Evolutionary conservation across 2,329 filamentous ascomycete genomes (phyloP).

Genomic region (Pleoardoris graminearum): DNA sequence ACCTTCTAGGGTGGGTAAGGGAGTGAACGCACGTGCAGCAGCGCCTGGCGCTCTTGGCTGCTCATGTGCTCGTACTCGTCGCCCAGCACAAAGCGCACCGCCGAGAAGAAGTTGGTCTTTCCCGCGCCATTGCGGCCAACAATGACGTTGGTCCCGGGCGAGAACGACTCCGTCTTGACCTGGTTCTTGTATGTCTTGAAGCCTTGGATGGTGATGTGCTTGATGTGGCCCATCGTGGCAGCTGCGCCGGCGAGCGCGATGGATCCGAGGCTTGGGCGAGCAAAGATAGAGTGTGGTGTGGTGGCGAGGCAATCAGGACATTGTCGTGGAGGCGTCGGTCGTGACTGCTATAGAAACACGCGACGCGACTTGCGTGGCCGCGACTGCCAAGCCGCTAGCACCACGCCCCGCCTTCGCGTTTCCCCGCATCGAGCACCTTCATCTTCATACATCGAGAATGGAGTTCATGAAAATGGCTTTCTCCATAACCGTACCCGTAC

Average conservation of each 20-base stretch:
- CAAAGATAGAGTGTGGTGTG: not conserved
- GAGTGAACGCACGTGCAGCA: slow-evolving; percentile 69
- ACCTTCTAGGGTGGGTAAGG: too few relatives aligned
- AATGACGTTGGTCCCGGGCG: slow-evolving; percentile 95
- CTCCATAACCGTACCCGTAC: too few relatives aligned
- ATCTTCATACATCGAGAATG: not conserved
- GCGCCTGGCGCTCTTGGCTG: slow-evolving; percentile 90
- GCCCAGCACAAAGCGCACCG: slow-evolving; percentile 96
- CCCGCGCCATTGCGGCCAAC: slow-evolving; percentile 98
- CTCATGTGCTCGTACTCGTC: slow-evolving; percentile 97
- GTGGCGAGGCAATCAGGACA: slow-evolving; percentile 5
- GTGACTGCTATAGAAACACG: not conserved
- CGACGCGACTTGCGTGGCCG: slow-evolving; percentile 6
- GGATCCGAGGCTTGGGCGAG: too few relatives aligned
- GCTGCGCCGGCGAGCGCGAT: not conserved
- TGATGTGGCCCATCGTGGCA: slow-evolving; percentile 70
- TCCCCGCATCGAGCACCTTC: not conserved
- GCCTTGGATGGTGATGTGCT: slow-evolving; percentile 99
- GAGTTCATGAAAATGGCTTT: too few relatives aligned
- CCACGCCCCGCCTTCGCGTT: too few relatives aligned
- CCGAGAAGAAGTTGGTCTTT: slow-evolving; percentile 99
- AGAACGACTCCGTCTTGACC: slow-evolving; percentile 97
- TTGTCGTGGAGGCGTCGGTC: not conserved
- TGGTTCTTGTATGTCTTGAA: slow-evolving; percentile 99
- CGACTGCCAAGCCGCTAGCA: slow-evolving; percentile 5